Conservation (phyloP, 2,329 filamentous ascomycete genomes). For the Calonectria naviculata region DNA sequence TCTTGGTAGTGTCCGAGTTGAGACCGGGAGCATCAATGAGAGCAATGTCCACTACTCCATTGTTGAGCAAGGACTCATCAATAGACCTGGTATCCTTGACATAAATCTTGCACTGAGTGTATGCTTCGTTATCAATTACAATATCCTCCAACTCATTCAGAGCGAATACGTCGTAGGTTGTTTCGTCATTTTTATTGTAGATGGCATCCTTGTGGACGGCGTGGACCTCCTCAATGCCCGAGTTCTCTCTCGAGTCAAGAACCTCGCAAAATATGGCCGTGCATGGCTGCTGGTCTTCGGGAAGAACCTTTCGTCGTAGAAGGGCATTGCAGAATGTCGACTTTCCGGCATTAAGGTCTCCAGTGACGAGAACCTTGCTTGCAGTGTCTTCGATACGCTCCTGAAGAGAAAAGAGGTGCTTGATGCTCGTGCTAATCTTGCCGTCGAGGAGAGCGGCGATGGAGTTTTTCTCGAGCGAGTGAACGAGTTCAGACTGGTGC, state of each 20-base stretch:
- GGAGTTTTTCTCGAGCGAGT: slow-evolving; percentile 92
- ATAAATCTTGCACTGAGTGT: slow-evolving; percentile 97
- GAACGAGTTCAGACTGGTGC: slow-evolving; percentile 90
- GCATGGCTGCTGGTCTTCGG: slow-evolving; percentile 97
- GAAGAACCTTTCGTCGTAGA: slow-evolving; percentile 88
- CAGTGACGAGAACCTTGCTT: slow-evolving; percentile 95
- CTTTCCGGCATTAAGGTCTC: slow-evolving; percentile 96
- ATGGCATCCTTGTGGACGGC: slow-evolving; percentile 84
- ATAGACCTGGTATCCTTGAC: slow-evolving; percentile 90
- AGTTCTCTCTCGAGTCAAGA: slow-evolving; percentile 90
- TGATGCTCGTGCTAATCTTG: slow-evolving; percentile 93
- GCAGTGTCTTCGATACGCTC: slow-evolving; percentile 98
- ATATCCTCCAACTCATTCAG: slow-evolving; percentile 86
- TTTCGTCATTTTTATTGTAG: slow-evolving; percentile 92
- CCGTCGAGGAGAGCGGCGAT: slow-evolving; percentile 92
- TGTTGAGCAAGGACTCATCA: slow-evolving; percentile 94
- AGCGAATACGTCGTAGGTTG: slow-evolving; percentile 89
- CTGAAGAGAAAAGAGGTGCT: slow-evolving; percentile 85
- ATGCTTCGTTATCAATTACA: slow-evolving; percentile 87
- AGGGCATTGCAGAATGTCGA: slow-evolving; percentile 99
- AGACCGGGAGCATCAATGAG: slow-evolving; percentile 96
- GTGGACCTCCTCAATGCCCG: slow-evolving; percentile 92
- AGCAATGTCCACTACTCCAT: slow-evolving; percentile 97
- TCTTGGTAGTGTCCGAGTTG: slow-evolving; percentile 96
- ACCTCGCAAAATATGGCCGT: slow-evolving; percentile 99